phyloP scores from a whole-genome alignment of 2,329 filamentous ascomycete species.

The Venturia pyrina region DNA sequence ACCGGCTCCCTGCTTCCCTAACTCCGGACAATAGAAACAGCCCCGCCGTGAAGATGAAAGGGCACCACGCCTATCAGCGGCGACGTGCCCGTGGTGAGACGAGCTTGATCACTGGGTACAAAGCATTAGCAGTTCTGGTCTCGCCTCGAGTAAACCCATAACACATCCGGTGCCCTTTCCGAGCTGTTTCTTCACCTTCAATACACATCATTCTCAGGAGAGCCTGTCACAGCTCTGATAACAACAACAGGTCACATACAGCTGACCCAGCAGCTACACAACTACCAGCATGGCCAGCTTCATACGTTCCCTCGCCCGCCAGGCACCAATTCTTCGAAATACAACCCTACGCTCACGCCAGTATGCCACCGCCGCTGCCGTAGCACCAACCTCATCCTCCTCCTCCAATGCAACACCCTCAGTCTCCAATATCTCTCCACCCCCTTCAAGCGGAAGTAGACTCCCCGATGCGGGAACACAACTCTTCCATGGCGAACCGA shows the following conservation, averaged over 20 bases:
- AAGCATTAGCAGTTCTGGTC: too few species aligned
- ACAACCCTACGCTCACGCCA: constrained; percentile 15
- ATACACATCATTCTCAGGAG: too few species aligned
- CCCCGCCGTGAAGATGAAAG: neutral
- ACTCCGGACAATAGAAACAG: neutral
- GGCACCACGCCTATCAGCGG: neutral
- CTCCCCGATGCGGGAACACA: neutral
- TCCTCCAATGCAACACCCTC: neutral
- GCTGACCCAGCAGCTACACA: neutral
- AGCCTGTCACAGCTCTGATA: too few species aligned
- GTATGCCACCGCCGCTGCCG: neutral
- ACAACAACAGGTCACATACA: too few species aligned
- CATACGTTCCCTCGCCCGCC: neutral
- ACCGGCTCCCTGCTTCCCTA: neutral
- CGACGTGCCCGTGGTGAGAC: neutral
- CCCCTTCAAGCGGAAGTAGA: neutral
- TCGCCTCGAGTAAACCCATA: too few species aligned
- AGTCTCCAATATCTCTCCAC: neutral
- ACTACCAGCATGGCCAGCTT: constrained; percentile 22
- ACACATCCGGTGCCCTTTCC: too few species aligned
- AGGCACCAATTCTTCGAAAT: constrained; percentile 16
- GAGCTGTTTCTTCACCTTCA: too few species aligned
- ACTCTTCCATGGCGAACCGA: constrained; percentile 48
- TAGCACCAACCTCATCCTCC: neutral
- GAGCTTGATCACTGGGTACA: too few species aligned